Percentiles rank a stretch among this genome's conserved stretches.
Evolutionary conservation across 2,329 filamentous ascomycete species (phyloP).

Genomic region (Fusarium gaditjirri): DNA sequence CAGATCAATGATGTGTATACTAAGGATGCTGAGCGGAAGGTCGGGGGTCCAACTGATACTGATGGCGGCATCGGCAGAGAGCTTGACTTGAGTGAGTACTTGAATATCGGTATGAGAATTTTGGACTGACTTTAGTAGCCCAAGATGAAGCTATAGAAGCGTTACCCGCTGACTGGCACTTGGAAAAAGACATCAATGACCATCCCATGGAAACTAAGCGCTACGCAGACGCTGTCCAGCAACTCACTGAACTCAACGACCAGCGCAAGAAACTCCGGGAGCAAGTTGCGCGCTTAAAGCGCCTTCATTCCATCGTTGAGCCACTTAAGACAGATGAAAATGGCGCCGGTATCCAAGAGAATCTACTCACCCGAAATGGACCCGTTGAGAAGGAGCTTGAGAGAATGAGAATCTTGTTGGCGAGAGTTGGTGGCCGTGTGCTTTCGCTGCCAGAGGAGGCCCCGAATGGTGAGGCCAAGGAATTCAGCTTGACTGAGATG

Average conservation of each 20-base stretch:
- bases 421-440: slow-evolving; percentile 68
- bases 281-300: slow-evolving; percentile 59
- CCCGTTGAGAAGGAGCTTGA: slow-evolving; percentile 74
- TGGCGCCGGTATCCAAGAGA: slow-evolving; percentile 66
- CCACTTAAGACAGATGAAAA: slow-evolving; percentile 50
- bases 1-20: slow-evolving; percentile 76
- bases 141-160: slow-evolving; percentile 56
- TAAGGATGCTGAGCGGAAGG: slow-evolving; percentile 55
- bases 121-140: slow-evolving; percentile 45
- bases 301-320: slow-evolving; percentile 61
- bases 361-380: slow-evolving; percentile 72
- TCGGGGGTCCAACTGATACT: slow-evolving; percentile 50
- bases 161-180: slow-evolving; percentile 60
- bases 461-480: neutral
- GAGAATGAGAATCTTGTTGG: slow-evolving; percentile 71
- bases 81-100: slow-evolving; percentile 57
- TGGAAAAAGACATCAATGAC: slow-evolving; percentile 49
- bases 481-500: slow-evolving; percentile 22
- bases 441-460: slow-evolving; percentile 31
- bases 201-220: slow-evolving; percentile 60
- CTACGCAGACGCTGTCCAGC: slow-evolving; percentile 62
- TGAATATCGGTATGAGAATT: neutral
- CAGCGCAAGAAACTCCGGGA: slow-evolving; percentile 49
- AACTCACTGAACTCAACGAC: slow-evolving; percentile 61
- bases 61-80: slow-evolving; percentile 52